Conservation (phyloP, 1,139 yeast species). For the Pichia cactophila region DNA sequence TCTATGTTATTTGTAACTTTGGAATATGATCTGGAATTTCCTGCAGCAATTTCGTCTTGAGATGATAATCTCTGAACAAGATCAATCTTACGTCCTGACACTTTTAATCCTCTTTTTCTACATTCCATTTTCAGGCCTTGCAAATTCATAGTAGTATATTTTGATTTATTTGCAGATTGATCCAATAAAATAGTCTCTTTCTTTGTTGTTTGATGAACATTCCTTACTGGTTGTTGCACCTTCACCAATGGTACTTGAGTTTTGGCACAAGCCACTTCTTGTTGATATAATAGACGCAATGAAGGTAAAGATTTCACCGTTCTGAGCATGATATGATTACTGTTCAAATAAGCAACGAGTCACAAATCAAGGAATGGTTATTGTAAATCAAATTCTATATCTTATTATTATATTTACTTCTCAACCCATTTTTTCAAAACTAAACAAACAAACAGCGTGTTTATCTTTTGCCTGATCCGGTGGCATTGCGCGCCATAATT, state of each 20-base stretch:
- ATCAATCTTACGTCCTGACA: slow-evolving; percentile 49
- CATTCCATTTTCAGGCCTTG: slow-evolving; percentile 47
- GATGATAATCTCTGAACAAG: slow-evolving; percentile 39
- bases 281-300: slow-evolving; percentile 24
- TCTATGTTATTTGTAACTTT: not conserved
- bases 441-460: not conserved
- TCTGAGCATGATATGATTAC: slow-evolving; percentile 20
- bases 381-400: not conserved
- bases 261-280: slow-evolving; percentile 13
- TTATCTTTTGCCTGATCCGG: not conserved
- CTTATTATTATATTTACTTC: not conserved
- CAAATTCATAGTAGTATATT: slow-evolving; percentile 37
- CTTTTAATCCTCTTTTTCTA: slow-evolving; percentile 45
- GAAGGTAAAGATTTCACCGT: slow-evolving; percentile 33
- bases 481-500: not conserved
- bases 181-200: slow-evolving; percentile 31
- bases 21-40: slow-evolving; percentile 8
- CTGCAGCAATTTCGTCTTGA: slow-evolving; percentile 14
- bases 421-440: not conserved
- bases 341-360: not conserved
- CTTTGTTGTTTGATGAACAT: slow-evolving; percentile 36
- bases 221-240: slow-evolving; percentile 21
- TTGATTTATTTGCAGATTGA: slow-evolving; percentile 22
- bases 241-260: not conserved
- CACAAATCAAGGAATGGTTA: not conserved